These are phyloP conservation scores for Gymnopilus junonius DNA, from an alignment of 768 basidiomycete genomes.

Conservation along the genomic window DNA sequence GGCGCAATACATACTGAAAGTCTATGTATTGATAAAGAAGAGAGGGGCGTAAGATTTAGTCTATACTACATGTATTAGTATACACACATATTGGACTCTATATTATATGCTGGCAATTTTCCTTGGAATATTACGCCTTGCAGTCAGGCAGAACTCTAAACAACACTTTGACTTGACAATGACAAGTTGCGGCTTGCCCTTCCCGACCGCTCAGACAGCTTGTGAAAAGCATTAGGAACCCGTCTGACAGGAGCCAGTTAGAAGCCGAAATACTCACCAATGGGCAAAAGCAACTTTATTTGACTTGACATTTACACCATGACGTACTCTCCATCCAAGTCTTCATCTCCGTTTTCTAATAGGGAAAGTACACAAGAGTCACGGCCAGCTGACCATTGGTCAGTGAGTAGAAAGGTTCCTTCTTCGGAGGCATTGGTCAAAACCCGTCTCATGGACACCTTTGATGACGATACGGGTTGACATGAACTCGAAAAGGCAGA, in stretches of 20 bases:
- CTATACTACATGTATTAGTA: no score
- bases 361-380: background rate
- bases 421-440: no score
- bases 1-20: background rate
- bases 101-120: background rate
- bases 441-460: no score
- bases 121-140: background rate
- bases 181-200: background rate
- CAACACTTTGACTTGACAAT: background rate
- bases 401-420: background rate
- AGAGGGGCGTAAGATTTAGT: no score
- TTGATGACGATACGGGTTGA: no score
- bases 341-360: background rate
- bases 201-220: background rate
- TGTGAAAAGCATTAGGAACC: background rate
- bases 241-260: background rate
- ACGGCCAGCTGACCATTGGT: background rate
- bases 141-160: background rate
- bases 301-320: background rate
- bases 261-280: background rate
- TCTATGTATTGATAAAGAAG: no score
- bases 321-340: slow-evolving; percentile 6
- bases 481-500: no score
- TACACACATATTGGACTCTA: no score
- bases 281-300: background rate